Conservation (phyloP, 2,329 filamentous ascomycete genomes). For the Penicillium sp. region DNA sequence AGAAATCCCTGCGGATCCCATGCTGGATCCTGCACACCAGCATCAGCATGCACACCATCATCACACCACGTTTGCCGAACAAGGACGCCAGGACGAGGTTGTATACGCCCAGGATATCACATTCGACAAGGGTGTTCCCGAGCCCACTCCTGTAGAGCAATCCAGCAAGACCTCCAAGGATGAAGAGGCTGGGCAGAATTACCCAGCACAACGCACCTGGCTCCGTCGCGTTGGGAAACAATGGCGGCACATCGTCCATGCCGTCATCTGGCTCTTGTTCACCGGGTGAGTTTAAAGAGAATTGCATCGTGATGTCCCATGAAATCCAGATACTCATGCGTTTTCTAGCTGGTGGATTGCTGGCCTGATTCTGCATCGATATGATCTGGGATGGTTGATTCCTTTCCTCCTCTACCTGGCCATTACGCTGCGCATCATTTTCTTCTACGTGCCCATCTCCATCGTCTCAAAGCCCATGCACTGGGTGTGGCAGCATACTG, state of each 20-base stretch:
- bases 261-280: slow-evolving; percentile 52
- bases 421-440: slow-evolving; percentile 72
- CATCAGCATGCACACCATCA: slow-evolving; percentile 45
- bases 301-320: neutral
- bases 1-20: slow-evolving; percentile 30
- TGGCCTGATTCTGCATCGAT: slow-evolving; percentile 69
- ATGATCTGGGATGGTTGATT: slow-evolving; percentile 77
- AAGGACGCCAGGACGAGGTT: slow-evolving; percentile 47
- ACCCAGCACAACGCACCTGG: slow-evolving; percentile 31
- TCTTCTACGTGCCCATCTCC: slow-evolving; percentile 70
- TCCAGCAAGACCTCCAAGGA: slow-evolving; percentile 36
- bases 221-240: slow-evolving; percentile 31
- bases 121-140: slow-evolving; percentile 40
- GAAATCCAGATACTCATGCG: slow-evolving; percentile 14
- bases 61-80: slow-evolving; percentile 38
- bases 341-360: slow-evolving; percentile 71
- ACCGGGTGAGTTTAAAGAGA: slow-evolving; percentile 50
- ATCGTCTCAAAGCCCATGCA: slow-evolving; percentile 68
- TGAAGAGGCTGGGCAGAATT: slow-evolving; percentile 43
- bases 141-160: slow-evolving; percentile 41
- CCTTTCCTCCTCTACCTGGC: slow-evolving; percentile 80
- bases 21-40: slow-evolving; percentile 40
- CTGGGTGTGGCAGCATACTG: slow-evolving; percentile 68
- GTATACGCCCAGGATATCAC: slow-evolving; percentile 51
- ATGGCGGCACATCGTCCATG: slow-evolving; percentile 45